Percentiles rank a stretch among this genome's conserved stretches.
These are phyloP conservation scores for Glarea lozoyensis DNA, from an alignment of 495 filamentous ascomycete species.

Conservation along the genomic window DNA sequence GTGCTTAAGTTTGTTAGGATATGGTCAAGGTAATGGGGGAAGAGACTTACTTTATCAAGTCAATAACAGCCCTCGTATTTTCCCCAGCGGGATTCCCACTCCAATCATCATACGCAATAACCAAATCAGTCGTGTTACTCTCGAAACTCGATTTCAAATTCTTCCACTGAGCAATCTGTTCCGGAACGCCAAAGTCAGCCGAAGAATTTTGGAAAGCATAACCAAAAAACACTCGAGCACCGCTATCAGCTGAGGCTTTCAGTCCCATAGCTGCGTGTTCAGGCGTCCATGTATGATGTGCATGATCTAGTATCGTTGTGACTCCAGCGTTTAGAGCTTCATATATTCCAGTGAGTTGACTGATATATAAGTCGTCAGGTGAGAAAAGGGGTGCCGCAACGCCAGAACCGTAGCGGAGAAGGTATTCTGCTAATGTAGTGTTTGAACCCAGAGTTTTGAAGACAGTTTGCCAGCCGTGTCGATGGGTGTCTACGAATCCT, in stretches of 20 bases:
- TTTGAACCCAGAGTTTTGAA: slow-evolving; percentile 31
- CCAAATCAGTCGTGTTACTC: slow-evolving; percentile 20
- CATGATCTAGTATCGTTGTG: slow-evolving; percentile 47
- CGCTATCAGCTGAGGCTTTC: not conserved
- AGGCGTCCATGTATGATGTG: slow-evolving; percentile 20
- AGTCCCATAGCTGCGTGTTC: not conserved
- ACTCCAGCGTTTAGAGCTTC: slow-evolving; percentile 46
- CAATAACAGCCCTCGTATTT: slow-evolving; percentile 19
- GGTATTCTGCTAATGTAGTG: slow-evolving; percentile 25
- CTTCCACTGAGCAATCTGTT: not conserved
- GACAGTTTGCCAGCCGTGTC: slow-evolving; percentile 50
- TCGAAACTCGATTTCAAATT: slow-evolving; percentile 1
- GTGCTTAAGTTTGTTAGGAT: slow-evolving; percentile 7
- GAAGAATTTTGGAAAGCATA: not conserved
- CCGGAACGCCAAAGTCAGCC: not conserved
- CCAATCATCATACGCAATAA: slow-evolving; percentile 31
- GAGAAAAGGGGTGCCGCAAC: not conserved
- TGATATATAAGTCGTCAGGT: slow-evolving; percentile 41
- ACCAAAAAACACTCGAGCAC: not conserved
- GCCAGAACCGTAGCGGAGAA: not conserved
- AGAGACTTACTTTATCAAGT: not conserved
- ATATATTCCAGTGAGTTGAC: slow-evolving; percentile 39
- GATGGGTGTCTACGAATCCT: slow-evolving; percentile 52
- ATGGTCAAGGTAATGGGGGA: slow-evolving; percentile 4
- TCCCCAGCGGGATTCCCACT: slow-evolving; percentile 17